Evolutionary conservation across 1,284 basidiomycete genomes (phyloP), one percentile per base, ranked within the genome.

Genomic region (Coniophora puteana): DNA sequence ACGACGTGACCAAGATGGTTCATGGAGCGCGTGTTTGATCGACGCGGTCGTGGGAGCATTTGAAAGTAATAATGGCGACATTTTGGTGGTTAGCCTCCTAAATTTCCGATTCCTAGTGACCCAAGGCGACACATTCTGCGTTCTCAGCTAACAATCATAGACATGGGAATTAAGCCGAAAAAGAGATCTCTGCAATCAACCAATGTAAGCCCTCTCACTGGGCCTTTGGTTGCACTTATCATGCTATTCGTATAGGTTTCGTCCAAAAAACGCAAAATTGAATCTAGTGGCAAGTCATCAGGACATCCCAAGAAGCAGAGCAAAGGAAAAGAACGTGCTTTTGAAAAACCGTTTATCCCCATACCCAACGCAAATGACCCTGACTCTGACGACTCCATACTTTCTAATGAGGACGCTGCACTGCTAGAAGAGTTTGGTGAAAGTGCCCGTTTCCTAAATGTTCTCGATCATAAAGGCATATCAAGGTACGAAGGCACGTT

Each of bases 391-490:
- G 76, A 76, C 31, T 56, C 66, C 6, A 69, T 72, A 8, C 56
- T 87, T 13, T 82, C 78, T 5, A 83, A 83, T 29, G 75, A 80
- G 45, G 83, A 85, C 47, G 55, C 79, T 26, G 73, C 71, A 16
- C 57, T 87, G 38, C 55, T 88, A 14, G 66, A 75, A 40, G 72
- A 83, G 48, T 80, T 78, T 51, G 75, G 79, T 7, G 67, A 67
- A 24, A 68, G 73, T 2, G 65, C 70, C 33, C 61, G 67, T 13
- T 92, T 92, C 59, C 59, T 91, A 34, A 63, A 68, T 21, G 62
- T 61, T 27, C 63, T 91, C 37, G 86, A 91, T 59, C 71, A 73
- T 45, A 79, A 76, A 49, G 83, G 76, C 13, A 87, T 92, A 43
- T 68, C 84, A 44, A 77, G 81, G 88, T 84, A 55, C 41, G 75